These are phyloP conservation scores for Curvularia verruculosa DNA, from an alignment of 2,329 filamentous ascomycete genomes.

Conservation along the genomic window DNA sequence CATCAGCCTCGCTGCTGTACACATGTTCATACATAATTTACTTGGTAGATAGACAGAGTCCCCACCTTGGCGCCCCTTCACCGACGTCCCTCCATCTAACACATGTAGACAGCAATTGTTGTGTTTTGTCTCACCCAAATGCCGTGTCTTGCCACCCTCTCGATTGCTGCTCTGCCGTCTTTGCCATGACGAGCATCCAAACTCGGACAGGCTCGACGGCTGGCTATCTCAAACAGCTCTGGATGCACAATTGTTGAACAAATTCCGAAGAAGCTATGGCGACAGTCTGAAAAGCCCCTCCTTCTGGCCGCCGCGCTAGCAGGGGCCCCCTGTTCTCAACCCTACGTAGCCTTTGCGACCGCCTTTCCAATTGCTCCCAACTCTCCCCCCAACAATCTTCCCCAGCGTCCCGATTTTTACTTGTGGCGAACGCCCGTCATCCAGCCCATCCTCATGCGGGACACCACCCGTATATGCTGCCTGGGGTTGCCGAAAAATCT, in stretches of 20 bases:
- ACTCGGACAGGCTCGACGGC: too few relatives aligned
- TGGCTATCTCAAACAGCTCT: slow-evolving; percentile 14
- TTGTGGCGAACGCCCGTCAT: slow-evolving; percentile 27
- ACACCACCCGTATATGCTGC: too few relatives aligned
- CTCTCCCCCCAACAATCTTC: slow-evolving; percentile 36
- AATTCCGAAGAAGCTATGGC: slow-evolving; percentile 30
- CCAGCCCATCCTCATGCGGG: not conserved
- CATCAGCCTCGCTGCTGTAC: not conserved
- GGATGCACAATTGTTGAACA: slow-evolving; percentile 42
- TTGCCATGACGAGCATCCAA: not conserved
- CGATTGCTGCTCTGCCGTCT: not conserved
- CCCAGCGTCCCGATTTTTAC: slow-evolving; percentile 17
- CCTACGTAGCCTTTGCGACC: slow-evolving; percentile 21
- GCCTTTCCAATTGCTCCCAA: slow-evolving; percentile 19
- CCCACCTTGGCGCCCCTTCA: slow-evolving; percentile 3
- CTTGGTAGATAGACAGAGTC: not conserved
- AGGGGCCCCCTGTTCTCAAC: slow-evolving; percentile 21
- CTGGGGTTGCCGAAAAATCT: not conserved
- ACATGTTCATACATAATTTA: not conserved
- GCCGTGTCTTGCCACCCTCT: not conserved
- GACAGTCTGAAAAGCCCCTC: slow-evolving; percentile 27
- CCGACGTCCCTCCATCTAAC: not conserved
- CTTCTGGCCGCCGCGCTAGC: slow-evolving; percentile 26
- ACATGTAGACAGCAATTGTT: not conserved
- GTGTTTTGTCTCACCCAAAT: not conserved